Evolutionary conservation across 345 rosid genomes (phyloP), one percentile per base, ranked within the genome.

Genomic region (Balakata baccata): DNA sequence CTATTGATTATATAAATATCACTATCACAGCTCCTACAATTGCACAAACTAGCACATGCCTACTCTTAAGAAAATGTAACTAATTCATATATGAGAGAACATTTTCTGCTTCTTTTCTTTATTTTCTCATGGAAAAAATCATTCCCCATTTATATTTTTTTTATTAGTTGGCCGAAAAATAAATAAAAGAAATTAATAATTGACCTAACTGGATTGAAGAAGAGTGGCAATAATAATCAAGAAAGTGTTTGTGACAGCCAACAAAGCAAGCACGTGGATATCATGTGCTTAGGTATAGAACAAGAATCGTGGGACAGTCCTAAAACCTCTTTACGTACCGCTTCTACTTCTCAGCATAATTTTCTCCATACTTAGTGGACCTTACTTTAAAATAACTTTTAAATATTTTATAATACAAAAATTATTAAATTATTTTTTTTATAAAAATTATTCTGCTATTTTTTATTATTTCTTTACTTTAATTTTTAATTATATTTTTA

Each of bases 221-320:
- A 34, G 34, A 29, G 34, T 29, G 34, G 34, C 34, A 29, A 29
- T 29, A 29, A 29, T 29, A 29, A 29, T 29, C 34, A 43, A 43
- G 47, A 43, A 51, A 7, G 66, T 45, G 52, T 69, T 29, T 69
- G 81, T 78, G 82, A 67, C 5, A 69, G 47, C 77, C 78, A 85
- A 81, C 81, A 59, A 53, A 75, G 78, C 66, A 74, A 59, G 10
- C 84, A 79, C 75, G 89, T 85, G 89, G 60, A 78, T 39, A 54
- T 79, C 90, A 87, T 81, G 87, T 87, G 89, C 88, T 82, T 85
- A 71, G 83, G 89, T 76, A 66, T 3, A 18, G 80, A 74, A 61
- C 60, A 69, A 66, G 39, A 74, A 64, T 70, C 41, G 68, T 69
- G 75, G 77, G 68, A n/a, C 54, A 20, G 58, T 45, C 52, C 52